Percentiles rank a stretch among this genome's conserved stretches.
Conservation (phyloP, 1,284 basidiomycete species). For the Leccinum ambiguum region DNA sequence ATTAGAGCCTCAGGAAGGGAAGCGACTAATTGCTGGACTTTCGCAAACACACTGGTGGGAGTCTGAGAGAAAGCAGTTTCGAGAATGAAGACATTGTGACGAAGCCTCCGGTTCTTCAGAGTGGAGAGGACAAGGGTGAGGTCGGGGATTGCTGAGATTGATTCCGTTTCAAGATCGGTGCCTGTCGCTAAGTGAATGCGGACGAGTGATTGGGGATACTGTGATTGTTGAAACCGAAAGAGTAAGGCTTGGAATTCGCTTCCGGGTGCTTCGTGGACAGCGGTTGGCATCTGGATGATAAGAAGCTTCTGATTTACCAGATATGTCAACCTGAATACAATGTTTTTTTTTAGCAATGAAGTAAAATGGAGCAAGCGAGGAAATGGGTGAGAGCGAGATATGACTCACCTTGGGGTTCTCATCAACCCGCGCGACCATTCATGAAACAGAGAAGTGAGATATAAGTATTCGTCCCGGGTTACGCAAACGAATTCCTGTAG, state of each 20-base stretch:
- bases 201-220: neutral
- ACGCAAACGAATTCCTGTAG: neutral
- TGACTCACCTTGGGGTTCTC: neutral
- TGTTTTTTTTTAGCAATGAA: no score
- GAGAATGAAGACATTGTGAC: neutral
- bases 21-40: neutral
- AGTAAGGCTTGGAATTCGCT: neutral
- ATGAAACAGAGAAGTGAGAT: neutral
- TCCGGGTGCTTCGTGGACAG: neutral
- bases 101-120: neutral
- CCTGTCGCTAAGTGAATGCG: neutral
- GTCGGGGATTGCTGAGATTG: neutral
- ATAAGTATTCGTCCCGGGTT: neutral
- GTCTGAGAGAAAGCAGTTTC: neutral
- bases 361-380: no score
- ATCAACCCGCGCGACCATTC: neutral
- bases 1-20: neutral
- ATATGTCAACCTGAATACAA: neutral
- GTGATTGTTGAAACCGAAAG: neutral
- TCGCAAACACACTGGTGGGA: neutral
- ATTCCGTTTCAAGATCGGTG: neutral
- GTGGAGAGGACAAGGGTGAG: neutral
- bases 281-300: neutral
- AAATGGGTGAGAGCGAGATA: neutral
- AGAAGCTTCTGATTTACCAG: neutral